A percentile compares a stretch with the other conserved stretches of the same genome.
Conservation (phyloP, 768 basidiomycete species). For the Xanthoconium purpureum region DNA sequence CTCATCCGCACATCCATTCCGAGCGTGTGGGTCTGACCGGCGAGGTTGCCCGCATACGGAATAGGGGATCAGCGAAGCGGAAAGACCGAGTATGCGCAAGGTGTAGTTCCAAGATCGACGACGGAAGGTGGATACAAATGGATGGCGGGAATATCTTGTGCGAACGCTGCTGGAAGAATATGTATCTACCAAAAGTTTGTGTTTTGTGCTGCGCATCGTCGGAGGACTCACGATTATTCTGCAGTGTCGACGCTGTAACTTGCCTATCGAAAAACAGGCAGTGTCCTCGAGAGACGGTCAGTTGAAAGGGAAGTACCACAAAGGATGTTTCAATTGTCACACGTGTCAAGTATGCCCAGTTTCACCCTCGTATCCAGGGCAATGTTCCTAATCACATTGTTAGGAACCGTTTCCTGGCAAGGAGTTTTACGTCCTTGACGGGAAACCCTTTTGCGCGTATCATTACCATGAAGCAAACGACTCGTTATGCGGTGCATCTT, state of each 20-base stretch:
- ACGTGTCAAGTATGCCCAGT: conserved; percentile 62
- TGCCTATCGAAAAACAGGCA: conserved; percentile 87
- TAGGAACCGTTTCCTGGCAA: conserved; percentile 90
- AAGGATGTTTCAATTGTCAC: conserved; percentile 86
- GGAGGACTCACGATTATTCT: background rate
- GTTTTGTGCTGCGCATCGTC: background rate
- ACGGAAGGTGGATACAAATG: conserved; percentile 79
- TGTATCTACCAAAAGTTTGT: conserved; percentile 88
- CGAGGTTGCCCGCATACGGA: conserved; percentile 31
- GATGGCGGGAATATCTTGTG: conserved; percentile 78
- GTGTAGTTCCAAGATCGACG: conserved; percentile 68
- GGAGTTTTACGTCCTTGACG: conserved; percentile 87
- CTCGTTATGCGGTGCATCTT: conserved; percentile 76
- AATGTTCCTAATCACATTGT: conserved; percentile 2
- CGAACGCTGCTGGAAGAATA: conserved; percentile 91
- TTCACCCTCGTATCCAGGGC: background rate
- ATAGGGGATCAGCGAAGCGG: conserved; percentile 34
- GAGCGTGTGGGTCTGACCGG: conserved; percentile 23
- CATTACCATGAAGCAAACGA: conserved; percentile 93
- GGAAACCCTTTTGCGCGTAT: conserved; percentile 86
- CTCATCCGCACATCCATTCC: conserved; percentile 35
- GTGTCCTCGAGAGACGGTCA: conserved; percentile 92
- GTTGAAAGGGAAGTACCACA: conserved; percentile 93
- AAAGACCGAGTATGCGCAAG: conserved; percentile 54
- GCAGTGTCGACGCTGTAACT: conserved; percentile 83